These are phyloP conservation scores for Amaranthus palmeri DNA, from an alignment of 148 eudicot genomes.

Conservation along the genomic window DNA sequence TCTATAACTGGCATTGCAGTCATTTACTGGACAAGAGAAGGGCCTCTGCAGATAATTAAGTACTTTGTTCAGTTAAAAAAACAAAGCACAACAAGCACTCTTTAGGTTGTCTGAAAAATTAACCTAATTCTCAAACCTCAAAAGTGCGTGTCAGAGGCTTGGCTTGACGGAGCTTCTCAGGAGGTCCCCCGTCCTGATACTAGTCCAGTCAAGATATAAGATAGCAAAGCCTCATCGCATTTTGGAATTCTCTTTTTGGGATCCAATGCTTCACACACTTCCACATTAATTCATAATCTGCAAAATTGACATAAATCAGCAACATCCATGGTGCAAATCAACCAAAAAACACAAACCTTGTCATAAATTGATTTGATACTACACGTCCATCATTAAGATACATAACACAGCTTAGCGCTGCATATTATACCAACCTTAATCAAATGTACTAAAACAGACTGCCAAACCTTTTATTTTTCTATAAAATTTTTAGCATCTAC, in stretches of 20 bases:
- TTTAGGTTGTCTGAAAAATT: slow-evolving; percentile 20
- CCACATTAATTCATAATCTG: slow-evolving; percentile 34
- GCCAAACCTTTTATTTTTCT: too few relatives aligned
- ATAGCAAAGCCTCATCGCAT: slow-evolving; percentile 79
- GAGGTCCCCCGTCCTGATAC: slow-evolving; percentile 99
- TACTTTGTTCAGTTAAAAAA: slow-evolving; percentile 10
- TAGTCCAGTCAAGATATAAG: slow-evolving; percentile 81
- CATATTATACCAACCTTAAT: too few relatives aligned
- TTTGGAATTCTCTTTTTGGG: slow-evolving; percentile 93
- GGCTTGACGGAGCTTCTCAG: slow-evolving; percentile 99
- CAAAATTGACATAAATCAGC: slow-evolving; percentile 22
- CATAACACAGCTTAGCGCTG: too few relatives aligned
- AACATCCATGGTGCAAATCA: not conserved
- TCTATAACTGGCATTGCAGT: slow-evolving; percentile 64
- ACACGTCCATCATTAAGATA: too few relatives aligned
- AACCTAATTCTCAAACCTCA: slow-evolving; percentile 24
- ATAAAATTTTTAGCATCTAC: too few relatives aligned
- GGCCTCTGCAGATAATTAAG: slow-evolving; percentile 53
- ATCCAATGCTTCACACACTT: slow-evolving; percentile 99
- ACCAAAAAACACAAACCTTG: not conserved
- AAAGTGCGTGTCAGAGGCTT: slow-evolving; percentile 39
- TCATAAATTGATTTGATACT: not conserved
- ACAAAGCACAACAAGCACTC: not conserved
- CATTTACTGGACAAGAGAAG: slow-evolving; percentile 67
- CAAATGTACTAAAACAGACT: too few relatives aligned